Evolutionary conservation across 345 rosid species (phyloP), one percentile per base, ranked within the genome.

Genomic region (Stellera chamaejasme): DNA sequence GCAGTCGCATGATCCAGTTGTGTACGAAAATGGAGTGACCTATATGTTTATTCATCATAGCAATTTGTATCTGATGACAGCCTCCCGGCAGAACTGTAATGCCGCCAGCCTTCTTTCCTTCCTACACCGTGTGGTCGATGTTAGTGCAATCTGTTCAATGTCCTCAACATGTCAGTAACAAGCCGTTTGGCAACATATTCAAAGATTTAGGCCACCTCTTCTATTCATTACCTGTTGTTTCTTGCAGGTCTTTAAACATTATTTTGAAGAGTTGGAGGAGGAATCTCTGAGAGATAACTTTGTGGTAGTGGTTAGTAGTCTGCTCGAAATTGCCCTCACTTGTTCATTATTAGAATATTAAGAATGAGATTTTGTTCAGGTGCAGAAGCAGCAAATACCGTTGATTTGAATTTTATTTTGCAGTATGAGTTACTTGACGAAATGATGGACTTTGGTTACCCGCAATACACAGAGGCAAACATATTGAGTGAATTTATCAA

Each of bases 351-450:
- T 19, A 19, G 23, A 19, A 19, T 1, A 32, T 32, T 32, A 32
- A 32, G 5, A 32, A 5, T 8, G 5, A 5, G 39, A 32, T 32
- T 5, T 13, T 26, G 7, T 9, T 25, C 3, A 8, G 5, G 4
- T 15, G 11, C 12, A 8, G 54, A 50, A 13, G 19, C 19, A 12
- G 15, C 39, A 13, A 27, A 27, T 27, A 59, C 50, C 15, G 55
- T 43, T 48, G 10, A 10, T 66, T 67, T 60, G 12, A 48, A 51
- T n/a, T 73, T 54, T n/a, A 39, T 23, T 49, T 77, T 56, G 59
- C 86, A 93, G 96, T 93, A 89, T 47, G 99, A 93, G 82, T 72
- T 93, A 66, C 99, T 93, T 62, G 99, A 93, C 64, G 97, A 93
- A 79, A 93, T 93, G 80, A 89, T 93, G 99, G 97, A 93, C 79